Evolutionary conservation across 2,329 filamentous ascomycete genomes (phyloP), one percentile per base, ranked within the genome.

Genomic region (Aureobasidium vineae): DNA sequence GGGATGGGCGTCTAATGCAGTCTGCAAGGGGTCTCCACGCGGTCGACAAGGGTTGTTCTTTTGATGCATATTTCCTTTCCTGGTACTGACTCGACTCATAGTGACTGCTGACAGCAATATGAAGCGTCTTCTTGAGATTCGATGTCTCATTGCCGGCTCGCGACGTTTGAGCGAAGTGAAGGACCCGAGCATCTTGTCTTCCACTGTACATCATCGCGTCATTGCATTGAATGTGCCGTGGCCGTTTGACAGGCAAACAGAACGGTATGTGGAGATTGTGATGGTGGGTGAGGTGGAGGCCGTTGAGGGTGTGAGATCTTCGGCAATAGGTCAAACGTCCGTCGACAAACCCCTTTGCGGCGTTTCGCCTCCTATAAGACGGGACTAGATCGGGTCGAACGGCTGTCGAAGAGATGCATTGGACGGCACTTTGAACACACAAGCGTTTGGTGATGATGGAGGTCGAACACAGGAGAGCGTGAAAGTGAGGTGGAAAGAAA

Each of bases 261-360:
- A 28, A n/a, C 41, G 57, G 43, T 43, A 45, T 59, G 54, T 45
- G 54, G 38, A 45, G 40, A 59, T 45, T 59, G 36, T 43, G 41
- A 33, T 59, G 56, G 56, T 45, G 56, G 57, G 40, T 16, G 59
- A 52, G 31, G 47, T 63, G 33, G 45, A 52, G n/a, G 41, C 43
- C 59, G 59, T 63, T 52, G 47, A n/a, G 45, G 31, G 43, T 40
- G 38, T 52, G 59, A 41, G 59, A 63, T 63, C 47, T 63, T 33
- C 59, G 45, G 47, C 59, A 63, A 63, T 63, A 63, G 59, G 45
- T 47, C 23, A 23, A 61, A 43, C 57, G 57, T 61, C n/a, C 19
- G n/a, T 49, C 19, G 31, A 38, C 43, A 26, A 28, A 49, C 45
- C 43, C 57, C 38, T 47, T 49, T 49, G 31, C 57, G n/a, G 41